Evolutionary conservation across 441 rosid species (phyloP), one percentile per base, ranked within the genome.

Genomic region (Jatropha multifida): DNA sequence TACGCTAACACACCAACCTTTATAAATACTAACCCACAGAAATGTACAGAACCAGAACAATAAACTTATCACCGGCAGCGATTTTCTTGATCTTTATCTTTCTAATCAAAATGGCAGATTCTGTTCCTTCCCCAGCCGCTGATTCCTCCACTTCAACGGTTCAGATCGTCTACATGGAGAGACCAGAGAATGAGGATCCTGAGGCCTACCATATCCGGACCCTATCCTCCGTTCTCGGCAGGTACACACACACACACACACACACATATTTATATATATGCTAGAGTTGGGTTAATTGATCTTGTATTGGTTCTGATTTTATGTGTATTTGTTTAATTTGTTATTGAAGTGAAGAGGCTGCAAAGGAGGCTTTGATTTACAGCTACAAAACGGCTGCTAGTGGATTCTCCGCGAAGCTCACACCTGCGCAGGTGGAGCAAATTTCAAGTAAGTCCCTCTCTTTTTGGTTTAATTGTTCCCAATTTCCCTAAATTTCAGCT

Each of bases 361-460:
- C 98, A 8, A 88, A 86, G 77, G 85, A 85, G 37, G 88, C 94
- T 64, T 65, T 94, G 69, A 14, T 94, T 49, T 92, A 91, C 77
- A 90, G 92, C 68, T 92, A 94, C 77, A 91, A 87, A 85, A 81
- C 79, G 0, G 97, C 95, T 60, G 96, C 95, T 1, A 84, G 89
- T 56, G 97, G 97, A 5, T 94, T 94, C 81, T 89, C 98, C 7
- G 95, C 97, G 60, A 91, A 84, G 81, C 96, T 94, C 32, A 92
- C 97, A 6, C 88, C 90, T 13, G 86, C 83, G 52, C 97, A 92
- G 78, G 98, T 89, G 69, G 85, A 81, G 2, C 85, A 89, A 72
- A 83, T 92, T 2, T 85, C 89, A 1, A 85, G 97, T 94, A 82
- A 20, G 91, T 27, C 5, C n/a, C 63, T 76, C 8, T 27, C 65